Evolutionary conservation across 805 yeast species (phyloP).

Genomic region (Komagataella kurtzmanii): DNA sequence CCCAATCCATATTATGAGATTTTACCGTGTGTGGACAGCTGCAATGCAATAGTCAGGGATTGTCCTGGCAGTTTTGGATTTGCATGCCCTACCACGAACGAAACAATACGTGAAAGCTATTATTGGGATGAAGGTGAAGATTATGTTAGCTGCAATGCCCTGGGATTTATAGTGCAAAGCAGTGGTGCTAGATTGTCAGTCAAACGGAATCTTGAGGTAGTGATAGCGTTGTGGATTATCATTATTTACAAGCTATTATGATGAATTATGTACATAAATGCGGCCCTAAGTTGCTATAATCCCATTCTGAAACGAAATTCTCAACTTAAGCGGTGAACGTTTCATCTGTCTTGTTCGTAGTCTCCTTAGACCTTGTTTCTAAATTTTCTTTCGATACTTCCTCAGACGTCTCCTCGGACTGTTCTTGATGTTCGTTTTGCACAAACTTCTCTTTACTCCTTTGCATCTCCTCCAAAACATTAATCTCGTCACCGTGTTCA

Average conservation of each 20-base stretch:
- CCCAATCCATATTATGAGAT: conserved; percentile 57
- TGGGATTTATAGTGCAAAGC: conserved; percentile 13
- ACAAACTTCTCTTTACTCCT: conserved; percentile 13
- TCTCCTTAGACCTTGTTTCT: conserved; percentile 1
- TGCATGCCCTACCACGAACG: conserved; percentile 45
- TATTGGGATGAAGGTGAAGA: conserved; percentile 20
- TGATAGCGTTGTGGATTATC: neutral
- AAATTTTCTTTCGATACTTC: conserved; percentile 3
- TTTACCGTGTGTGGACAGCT: conserved; percentile 74
- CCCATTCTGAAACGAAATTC: neutral
- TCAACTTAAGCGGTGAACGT: neutral
- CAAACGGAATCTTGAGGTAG: neutral
- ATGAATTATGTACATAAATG: neutral
- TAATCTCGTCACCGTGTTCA: conserved; percentile 24
- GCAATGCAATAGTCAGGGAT: conserved; percentile 65
- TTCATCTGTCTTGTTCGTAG: neutral
- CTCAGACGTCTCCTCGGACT: neutral
- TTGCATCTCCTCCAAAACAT: conserved; percentile 24
- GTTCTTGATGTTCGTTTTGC: neutral
- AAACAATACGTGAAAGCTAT: conserved; percentile 25
- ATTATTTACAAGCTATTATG: neutral
- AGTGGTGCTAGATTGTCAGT: neutral
- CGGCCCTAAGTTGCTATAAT: neutral
- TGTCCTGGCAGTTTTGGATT: conserved; percentile 76
- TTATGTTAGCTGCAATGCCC: conserved; percentile 25